A percentile compares a stretch with the other conserved stretches of the same genome.
Conservation (phyloP, 345 rosid species). For the Barbarea vulgaris region DNA sequence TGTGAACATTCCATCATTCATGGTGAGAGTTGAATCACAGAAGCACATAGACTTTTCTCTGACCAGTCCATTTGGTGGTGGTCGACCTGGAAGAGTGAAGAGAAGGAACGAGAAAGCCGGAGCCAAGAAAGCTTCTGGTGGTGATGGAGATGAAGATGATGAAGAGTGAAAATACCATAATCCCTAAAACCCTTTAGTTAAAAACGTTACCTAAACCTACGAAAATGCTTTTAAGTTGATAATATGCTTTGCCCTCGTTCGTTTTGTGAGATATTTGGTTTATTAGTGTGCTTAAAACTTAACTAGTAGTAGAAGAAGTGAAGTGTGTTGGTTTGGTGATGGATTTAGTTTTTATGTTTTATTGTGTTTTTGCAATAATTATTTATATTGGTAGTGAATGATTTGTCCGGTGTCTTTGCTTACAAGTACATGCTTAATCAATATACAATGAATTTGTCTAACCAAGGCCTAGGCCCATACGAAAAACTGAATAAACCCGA, state of each 20-base stretch:
- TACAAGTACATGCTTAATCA: not conserved
- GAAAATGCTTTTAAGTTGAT: conserved; percentile 11
- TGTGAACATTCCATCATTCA: conserved; percentile 50
- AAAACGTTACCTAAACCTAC: conserved; percentile 7
- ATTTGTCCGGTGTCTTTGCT: not conserved
- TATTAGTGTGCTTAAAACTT: not conserved
- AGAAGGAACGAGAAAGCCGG: conserved; percentile 47
- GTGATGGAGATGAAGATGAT: conserved; percentile 65
- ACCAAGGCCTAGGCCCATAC: no score
- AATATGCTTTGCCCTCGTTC: not conserved
- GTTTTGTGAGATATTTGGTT: not conserved
- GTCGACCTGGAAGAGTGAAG: conserved; percentile 53
- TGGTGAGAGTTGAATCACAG: conserved; percentile 49
- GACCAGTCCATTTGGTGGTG: conserved; percentile 53
- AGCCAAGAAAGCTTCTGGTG: conserved; percentile 51
- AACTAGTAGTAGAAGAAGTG: not conserved
- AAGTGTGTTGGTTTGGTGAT: conserved; percentile 26
- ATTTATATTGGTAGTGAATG: not conserved
- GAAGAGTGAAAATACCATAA: conserved; percentile 44
- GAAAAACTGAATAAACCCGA: no score
- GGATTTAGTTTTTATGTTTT: conserved; percentile 3
- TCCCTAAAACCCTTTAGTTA: not conserved
- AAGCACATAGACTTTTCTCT: conserved; percentile 49
- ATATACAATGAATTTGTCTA: not conserved
- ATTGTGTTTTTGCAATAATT: not conserved